A percentile compares a stretch with the other conserved stretches of the same genome.
These are phyloP conservation scores for Rhizophora mangle DNA, from an alignment of 345 rosid species.

Conservation along the genomic window DNA sequence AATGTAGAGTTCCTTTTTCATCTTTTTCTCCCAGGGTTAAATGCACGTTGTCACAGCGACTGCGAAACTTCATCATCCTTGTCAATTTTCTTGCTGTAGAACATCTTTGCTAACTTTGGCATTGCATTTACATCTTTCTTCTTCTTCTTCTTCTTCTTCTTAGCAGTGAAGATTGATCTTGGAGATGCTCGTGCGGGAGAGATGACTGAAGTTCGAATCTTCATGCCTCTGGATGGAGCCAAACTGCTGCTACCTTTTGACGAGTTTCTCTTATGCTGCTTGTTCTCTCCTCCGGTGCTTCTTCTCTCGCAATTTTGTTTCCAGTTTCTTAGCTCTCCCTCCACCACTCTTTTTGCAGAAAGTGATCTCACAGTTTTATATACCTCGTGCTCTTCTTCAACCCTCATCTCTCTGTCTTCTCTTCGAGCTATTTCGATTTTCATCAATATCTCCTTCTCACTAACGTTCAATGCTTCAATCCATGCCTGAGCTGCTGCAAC, in stretches of 20 bases:
- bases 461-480: conserved; percentile 74
- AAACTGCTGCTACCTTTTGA: conserved; percentile 29
- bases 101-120: conserved; percentile 25
- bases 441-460: conserved; percentile 65
- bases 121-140: conserved; percentile 27
- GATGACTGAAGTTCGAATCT: conserved; percentile 41
- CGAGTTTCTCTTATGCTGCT: conserved; percentile 38
- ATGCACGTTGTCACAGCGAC: not conserved
- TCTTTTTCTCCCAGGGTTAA: not conserved
- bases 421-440: conserved; percentile 50
- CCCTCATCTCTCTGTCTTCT: conserved; percentile 41
- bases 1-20: no score
- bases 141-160: conserved; percentile 64
- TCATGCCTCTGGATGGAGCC: conserved; percentile 41
- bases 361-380: conserved; percentile 44
- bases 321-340: conserved; percentile 45
- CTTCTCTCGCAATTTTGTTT: conserved; percentile 25
- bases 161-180: conserved; percentile 33
- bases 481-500: conserved; percentile 93
- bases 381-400: conserved; percentile 53
- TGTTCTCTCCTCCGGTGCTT: conserved; percentile 22
- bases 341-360: conserved; percentile 48
- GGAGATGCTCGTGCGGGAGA: conserved; percentile 40
- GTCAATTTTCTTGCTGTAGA: not conserved
- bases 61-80: not conserved